Evolutionary conservation across 176 grass and related monocot genomes (phyloP).

Genomic region (Cymbopogon citratus): DNA sequence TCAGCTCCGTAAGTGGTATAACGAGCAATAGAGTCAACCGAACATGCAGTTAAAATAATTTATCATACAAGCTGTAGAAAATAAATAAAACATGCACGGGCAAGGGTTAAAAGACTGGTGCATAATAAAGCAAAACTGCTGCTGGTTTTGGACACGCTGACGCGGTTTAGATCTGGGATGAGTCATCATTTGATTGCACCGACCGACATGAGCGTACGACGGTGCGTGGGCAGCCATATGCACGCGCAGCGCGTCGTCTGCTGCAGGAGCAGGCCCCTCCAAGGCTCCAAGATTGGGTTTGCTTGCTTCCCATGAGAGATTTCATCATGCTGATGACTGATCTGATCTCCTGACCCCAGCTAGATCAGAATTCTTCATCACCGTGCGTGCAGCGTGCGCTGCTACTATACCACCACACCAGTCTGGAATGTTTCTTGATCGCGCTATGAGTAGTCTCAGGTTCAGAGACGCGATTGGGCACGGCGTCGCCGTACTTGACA

Average conservation of each 20-base stretch:
- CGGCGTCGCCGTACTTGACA: no score
- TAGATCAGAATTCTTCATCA: not conserved
- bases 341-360: not conserved
- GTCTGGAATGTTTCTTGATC: not conserved
- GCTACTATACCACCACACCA: not conserved
- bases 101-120: not conserved
- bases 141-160: not conserved
- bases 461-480: no score
- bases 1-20: no score
- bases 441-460: not conserved
- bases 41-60: not conserved
- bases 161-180: conserved; percentile 31
- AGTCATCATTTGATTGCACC: not conserved
- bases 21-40: not conserved
- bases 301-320: not conserved
- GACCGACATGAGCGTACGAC: not conserved
- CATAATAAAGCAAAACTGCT: not conserved
- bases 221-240: not conserved
- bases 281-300: not conserved
- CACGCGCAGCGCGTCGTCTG: not conserved
- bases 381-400: not conserved
- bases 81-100: no score
- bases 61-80: not conserved
- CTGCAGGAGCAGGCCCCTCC: not conserved
- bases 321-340: not conserved